Evolutionary conservation across 1,139 yeast genomes (phyloP).

Genomic region (Kodamaea alishanica): DNA sequence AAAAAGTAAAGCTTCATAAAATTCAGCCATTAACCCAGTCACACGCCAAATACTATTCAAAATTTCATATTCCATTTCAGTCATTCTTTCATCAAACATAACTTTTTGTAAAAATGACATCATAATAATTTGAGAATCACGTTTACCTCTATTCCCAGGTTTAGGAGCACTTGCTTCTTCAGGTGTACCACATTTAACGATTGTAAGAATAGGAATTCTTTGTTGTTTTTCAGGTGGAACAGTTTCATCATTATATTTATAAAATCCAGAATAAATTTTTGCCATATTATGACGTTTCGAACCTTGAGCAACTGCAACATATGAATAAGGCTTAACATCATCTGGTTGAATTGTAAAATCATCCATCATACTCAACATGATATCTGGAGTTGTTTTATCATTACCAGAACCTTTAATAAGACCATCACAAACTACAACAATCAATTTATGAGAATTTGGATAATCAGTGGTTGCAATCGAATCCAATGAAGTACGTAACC

Average conservation of each 20-base stretch:
- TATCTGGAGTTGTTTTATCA: constrained; percentile 81
- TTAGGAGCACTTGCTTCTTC: constrained; percentile 75
- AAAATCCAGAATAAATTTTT: constrained; percentile 89
- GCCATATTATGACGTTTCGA: constrained; percentile 95
- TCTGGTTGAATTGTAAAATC: constrained; percentile 72
- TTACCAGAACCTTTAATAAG: constrained; percentile 91
- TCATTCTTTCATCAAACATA: constrained; percentile 96
- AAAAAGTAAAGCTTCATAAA: constrained; percentile 84
- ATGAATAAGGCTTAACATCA: constrained; percentile 73
- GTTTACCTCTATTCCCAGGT: constrained; percentile 97
- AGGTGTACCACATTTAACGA: constrained; percentile 93
- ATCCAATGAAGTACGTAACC: constrained; percentile 82
- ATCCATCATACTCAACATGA: constrained; percentile 81
- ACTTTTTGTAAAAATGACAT: constrained; percentile 91
- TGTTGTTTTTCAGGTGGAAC: constrained; percentile 81
- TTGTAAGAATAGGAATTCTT: constrained; percentile 75
- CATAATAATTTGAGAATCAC: constrained; percentile 91
- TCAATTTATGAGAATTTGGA: constrained; percentile 88
- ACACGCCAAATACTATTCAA: constrained; percentile 76
- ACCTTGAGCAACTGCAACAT: constrained; percentile 94
- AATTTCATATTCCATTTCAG: constrained; percentile 83
- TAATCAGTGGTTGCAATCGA: constrained; percentile 90
- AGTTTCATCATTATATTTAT: constrained; percentile 71
- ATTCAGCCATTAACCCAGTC: constrained; percentile 84
- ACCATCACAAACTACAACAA: constrained; percentile 89